Evolutionary conservation across 768 basidiomycete species (phyloP), one percentile per base, ranked within the genome.

Genomic region (Leccinum subtestaceum): DNA sequence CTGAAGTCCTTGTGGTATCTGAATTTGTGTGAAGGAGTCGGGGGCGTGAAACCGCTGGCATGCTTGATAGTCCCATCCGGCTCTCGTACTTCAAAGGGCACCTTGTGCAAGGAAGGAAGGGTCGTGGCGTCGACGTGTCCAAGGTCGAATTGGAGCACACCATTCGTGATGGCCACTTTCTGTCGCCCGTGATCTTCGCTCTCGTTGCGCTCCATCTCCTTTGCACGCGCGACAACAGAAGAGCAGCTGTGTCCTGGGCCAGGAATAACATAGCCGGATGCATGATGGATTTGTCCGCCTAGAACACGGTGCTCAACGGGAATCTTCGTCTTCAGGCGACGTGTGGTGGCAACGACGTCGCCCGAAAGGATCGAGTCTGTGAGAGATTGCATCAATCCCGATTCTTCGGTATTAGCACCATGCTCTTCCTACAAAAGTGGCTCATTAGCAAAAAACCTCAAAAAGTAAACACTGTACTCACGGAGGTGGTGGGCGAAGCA

Each of bases 41-140:
- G 78, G 2, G 78, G 78, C 10, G 74, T 70, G 61, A 78, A 80
- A 1, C 79, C 79, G 31, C 76, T 77, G 1, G 78, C 72, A 52
- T 78, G 78, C 38, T 68, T 68, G 43, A 78, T 64, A 1, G 63
- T 74, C 23, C 79, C 79, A 52, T 80, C 78, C 4, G 55, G 57
- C 25, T 72, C 68, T 32, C 68, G 62, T 0, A 78, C 70, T 62
- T 80, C 79, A 23, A 76, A 77, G 1, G 79, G 79, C 6, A 80
- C 71, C 67, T 80, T 80, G 61, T 75, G 73, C 5, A 40, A 51
- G 17, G 62, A 55, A 10, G 67, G 64, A 6, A 68, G 61, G 1
- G 67, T 70, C 8, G 63, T 71, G 2, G 70, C 68, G 2, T 65
- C 31, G 48, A 74, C 63, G 19, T 65, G 31, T 27, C 70, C 67